Base-by-base conservation (phyloP, 495 filamentous ascomycete species). In the Neurospora sp. region DNA sequence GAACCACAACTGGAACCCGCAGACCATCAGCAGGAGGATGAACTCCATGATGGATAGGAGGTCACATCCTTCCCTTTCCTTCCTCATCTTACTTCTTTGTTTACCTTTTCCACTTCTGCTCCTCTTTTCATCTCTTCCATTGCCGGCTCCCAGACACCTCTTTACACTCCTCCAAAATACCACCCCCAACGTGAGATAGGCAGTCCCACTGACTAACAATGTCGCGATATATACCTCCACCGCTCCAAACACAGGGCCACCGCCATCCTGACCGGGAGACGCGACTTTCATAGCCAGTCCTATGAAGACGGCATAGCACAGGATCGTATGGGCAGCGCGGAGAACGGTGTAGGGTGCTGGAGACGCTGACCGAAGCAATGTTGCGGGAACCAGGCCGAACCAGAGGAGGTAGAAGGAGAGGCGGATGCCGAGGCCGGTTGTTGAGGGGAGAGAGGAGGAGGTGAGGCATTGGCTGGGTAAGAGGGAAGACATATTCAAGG, bases 1-100 rank as follows among this genome's bases (percentile, higher is more conserved):
- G 69, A 85, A 84, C 82, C 83, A 86, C 2, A 83, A 40, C 73
- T 84, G 78, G 62, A 82, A 76, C 0, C 78, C 71, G 11, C 81
- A 54, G 0, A 80, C 77, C 16, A 82, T 70, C 3, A 82, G 44
- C 35, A 81, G 69, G 0, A 81, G 54, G 4, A 78, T 69, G 39
- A 66, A 78, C 16, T 78, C 72, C 11, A 46, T 31, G 0, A 59
- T 44, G 0, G 12, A 66, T 1, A 76, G 37, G 39, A 74, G 69
- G 2, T 69, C 73, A 23, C 62, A 72, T 10, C 39, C 27, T 6
- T 44, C n/a, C 66, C 59, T n/a, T 31, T 46, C 41, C 11, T 70
- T 59, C 20, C 8, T 20, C 18, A 8, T 44, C 11, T 18, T 41
- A 5, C 46, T 27, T 4, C 20, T 12, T 4, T 18, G 6, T 54